Conservation (phyloP, 305 asterid genomes). For the Lippia alba region DNA sequence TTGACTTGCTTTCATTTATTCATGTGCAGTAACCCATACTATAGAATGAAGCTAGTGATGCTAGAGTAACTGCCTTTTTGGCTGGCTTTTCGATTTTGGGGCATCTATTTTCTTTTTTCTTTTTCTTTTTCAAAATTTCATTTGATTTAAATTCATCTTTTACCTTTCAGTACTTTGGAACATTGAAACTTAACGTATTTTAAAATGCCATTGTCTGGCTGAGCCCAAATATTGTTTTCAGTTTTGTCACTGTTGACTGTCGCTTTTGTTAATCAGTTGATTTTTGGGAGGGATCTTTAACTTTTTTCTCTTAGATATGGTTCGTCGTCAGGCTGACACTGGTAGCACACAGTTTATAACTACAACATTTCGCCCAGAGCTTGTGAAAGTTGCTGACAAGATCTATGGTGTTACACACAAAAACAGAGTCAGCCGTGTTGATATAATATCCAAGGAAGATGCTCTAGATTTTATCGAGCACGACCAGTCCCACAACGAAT, state of each 20-base stretch:
- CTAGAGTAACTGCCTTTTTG: no score
- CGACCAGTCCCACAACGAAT: conserved; percentile 86
- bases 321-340: conserved; percentile 90
- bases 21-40: no score
- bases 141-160: no score
- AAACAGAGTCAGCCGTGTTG: conserved; percentile 86
- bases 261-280: conserved; percentile 18
- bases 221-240: neutral
- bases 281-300: conserved; percentile 46
- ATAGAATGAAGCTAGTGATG: no score
- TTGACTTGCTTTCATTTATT: neutral
- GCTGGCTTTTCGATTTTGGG: no score
- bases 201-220: neutral
- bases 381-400: conserved; percentile 97
- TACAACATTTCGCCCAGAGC: conserved; percentile 90
- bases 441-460: conserved; percentile 72
- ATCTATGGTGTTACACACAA: conserved; percentile 93
- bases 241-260: conserved; percentile 7
- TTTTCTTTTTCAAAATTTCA: no score
- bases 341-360: conserved; percentile 92
- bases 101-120: no score
- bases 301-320: conserved; percentile 73
- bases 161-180: no score
- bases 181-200: no score
- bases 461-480: conserved; percentile 88